phyloP scores from a whole-genome alignment of 2,329 filamentous ascomycete species.

The Fusarium nelsonii region DNA sequence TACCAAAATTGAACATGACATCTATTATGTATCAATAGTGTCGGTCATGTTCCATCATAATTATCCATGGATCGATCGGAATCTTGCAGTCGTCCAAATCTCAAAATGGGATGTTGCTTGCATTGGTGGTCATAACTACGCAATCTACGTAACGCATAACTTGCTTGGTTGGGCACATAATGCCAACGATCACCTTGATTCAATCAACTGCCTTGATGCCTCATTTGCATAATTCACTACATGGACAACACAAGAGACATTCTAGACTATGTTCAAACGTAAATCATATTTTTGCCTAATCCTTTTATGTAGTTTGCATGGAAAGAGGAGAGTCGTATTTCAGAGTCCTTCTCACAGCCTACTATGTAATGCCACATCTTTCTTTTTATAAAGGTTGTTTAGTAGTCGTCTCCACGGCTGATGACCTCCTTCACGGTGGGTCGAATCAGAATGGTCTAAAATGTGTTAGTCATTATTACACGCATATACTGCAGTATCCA shows the following conservation, averaged over 20 bases:
- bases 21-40: not conserved
- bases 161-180: constrained; percentile 4
- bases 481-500: not conserved
- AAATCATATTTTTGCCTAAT: constrained; percentile 20
- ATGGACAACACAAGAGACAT: not conserved
- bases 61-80: constrained; percentile 35
- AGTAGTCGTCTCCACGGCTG: constrained; percentile 88
- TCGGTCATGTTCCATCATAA: not conserved
- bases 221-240: constrained; percentile 1
- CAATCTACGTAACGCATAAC: constrained; percentile 24
- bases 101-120: constrained; percentile 22
- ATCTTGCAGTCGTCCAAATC: constrained; percentile 33
- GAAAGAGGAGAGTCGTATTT: constrained; percentile 48
- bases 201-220: not conserved
- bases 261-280: not conserved
- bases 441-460: constrained; percentile 79
- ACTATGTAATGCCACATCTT: constrained; percentile 10
- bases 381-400: constrained; percentile 41
- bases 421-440: constrained; percentile 89
- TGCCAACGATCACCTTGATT: not conserved
- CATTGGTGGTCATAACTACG: constrained; percentile 16
- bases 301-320: constrained; percentile 11
- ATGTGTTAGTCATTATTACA: constrained; percentile 25
- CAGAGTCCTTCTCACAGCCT: constrained; percentile 45
- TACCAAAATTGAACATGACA: constrained; percentile 1